Evolutionary conservation across 148 eudicot species (phyloP).

Genomic region (Diospyros kaki): DNA sequence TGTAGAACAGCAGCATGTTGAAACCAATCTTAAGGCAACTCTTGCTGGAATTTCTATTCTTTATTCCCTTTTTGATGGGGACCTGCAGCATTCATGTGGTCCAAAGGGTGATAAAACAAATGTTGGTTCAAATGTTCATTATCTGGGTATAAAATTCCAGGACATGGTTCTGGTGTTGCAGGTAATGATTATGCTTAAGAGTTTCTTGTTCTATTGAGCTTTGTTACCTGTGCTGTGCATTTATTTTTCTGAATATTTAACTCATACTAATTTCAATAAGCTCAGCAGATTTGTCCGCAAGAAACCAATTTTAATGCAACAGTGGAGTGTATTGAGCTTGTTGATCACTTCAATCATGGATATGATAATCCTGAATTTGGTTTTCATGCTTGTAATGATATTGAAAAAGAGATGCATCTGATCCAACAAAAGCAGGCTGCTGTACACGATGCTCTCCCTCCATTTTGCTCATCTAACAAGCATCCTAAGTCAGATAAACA

Average conservation of each 20-base stretch:
- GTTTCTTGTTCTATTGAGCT: constrained; percentile 7
- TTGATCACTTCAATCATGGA: constrained; percentile 44
- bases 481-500: constrained; percentile 21
- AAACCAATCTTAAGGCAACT: constrained; percentile 67
- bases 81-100: constrained; percentile 25
- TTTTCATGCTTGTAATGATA: constrained; percentile 24
- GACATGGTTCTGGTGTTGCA: constrained; percentile 50
- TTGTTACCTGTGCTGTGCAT: constrained; percentile 4
- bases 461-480: constrained; percentile 27
- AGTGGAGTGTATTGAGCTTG: constrained; percentile 53
- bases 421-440: constrained; percentile 55
- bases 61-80: constrained; percentile 67
- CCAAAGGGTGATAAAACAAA: constrained; percentile 24
- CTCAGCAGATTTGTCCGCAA: constrained; percentile 66
- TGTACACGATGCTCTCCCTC: constrained; percentile 57
- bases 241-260: constrained; percentile 7
- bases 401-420: constrained; percentile 26
- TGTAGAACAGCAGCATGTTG: constrained; percentile 85
- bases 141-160: constrained; percentile 43
- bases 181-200: constrained; percentile 37
- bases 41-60: constrained; percentile 55
- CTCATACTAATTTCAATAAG: constrained; percentile 41
- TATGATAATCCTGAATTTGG: constrained; percentile 22
- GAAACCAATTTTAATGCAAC: constrained; percentile 62
- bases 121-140: constrained; percentile 39